Percentiles rank a stretch among this genome's conserved stretches.
Evolutionary conservation across 495 filamentous ascomycete genomes (phyloP).

Genomic region (Sphaerosporella brunnea): DNA sequence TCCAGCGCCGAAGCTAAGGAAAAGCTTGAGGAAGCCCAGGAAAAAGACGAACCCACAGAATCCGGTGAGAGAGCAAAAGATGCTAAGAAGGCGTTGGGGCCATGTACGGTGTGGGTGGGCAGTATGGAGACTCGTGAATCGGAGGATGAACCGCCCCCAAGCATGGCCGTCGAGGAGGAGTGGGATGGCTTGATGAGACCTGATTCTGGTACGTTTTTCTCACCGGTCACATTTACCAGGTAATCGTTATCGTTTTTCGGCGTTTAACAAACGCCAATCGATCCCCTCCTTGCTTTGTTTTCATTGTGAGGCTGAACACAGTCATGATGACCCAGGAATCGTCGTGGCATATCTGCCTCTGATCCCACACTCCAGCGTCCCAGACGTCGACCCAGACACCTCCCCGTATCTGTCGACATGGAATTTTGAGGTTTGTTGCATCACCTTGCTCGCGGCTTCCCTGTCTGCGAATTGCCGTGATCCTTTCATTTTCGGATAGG

Average conservation of each 20-base stretch:
- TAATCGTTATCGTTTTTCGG: too few species aligned
- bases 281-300: conserved; percentile 1
- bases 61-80: conserved; percentile 15
- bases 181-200: conserved; percentile 60
- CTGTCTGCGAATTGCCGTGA: background rate
- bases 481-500: background rate
- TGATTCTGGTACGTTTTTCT: conserved; percentile 44
- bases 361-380: conserved; percentile 59
- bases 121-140: conserved; percentile 49
- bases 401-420: conserved; percentile 82
- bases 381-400: conserved; percentile 58
- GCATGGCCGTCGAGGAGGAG: conserved; percentile 43
- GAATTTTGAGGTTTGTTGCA: conserved; percentile 54
- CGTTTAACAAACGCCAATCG: too few species aligned
- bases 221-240: too few species aligned
- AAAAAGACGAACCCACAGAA: conserved; percentile 27
- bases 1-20: conserved; percentile 40
- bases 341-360: conserved; percentile 83
- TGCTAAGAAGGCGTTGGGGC: conserved; percentile 47
- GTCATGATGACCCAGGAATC: conserved; percentile 30
- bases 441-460: too few species aligned
- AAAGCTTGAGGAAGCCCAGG: conserved; percentile 46
- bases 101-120: conserved; percentile 93
- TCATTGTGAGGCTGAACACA: background rate
- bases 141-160: conserved; percentile 38